These are phyloP conservation scores for Diddensiella transvaalensis DNA, from an alignment of 805 yeast species.

Conservation along the genomic window DNA sequence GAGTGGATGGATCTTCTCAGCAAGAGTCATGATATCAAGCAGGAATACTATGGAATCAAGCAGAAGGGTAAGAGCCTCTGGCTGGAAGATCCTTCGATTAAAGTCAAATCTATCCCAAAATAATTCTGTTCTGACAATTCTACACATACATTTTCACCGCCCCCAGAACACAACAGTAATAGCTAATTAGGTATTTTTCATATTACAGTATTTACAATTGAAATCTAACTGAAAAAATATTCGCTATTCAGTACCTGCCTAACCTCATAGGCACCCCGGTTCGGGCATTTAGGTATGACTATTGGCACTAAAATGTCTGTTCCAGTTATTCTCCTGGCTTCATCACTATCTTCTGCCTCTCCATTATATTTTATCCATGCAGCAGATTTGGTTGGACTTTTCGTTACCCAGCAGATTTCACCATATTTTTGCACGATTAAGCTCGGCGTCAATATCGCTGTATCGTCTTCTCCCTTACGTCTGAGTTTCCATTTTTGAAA, in stretches of 20 bases:
- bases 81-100: neutral
- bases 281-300: conserved; percentile 65
- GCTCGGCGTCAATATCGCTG: neutral
- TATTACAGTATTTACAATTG: no score
- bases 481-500: neutral
- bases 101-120: neutral
- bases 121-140: no score
- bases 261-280: conserved; percentile 80
- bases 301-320: conserved; percentile 56
- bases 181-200: no score
- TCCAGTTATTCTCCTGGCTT: neutral
- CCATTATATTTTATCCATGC: neutral
- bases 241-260: conserved; percentile 15
- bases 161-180: no score
- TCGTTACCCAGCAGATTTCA: neutral
- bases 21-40: neutral
- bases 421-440: neutral
- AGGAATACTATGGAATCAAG: conserved; percentile 4
- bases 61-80: neutral
- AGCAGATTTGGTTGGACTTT: neutral
- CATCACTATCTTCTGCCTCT: neutral
- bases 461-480: conserved; percentile 1
- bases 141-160: no score
- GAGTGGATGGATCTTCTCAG: conserved; percentile 6
- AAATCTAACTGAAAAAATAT: conserved; percentile 19